Evolutionary conservation across 768 basidiomycete genomes (phyloP).

Genomic region (Piloderma croceum): DNA sequence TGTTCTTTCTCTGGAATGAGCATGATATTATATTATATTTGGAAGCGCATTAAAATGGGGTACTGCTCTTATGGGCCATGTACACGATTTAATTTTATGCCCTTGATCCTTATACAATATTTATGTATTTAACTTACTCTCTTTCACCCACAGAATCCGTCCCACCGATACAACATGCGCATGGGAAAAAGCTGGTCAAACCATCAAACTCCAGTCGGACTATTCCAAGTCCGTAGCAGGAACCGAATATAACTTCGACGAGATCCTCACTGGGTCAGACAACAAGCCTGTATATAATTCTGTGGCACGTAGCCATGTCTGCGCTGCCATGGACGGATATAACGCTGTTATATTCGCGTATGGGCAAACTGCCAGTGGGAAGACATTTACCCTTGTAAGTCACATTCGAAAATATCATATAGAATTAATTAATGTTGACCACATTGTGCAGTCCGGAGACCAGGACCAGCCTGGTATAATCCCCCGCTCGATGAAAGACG

Average conservation of each 20-base stretch:
- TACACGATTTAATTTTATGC: too few species aligned
- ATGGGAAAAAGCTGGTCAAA: conserved; percentile 47
- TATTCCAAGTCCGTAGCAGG: conserved; percentile 42
- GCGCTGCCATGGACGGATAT: conserved; percentile 94
- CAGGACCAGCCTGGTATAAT: conserved; percentile 90
- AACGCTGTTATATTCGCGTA: conserved; percentile 95
- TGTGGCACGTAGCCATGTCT: conserved; percentile 73
- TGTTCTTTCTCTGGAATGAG: not conserved
- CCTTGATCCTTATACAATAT: too few species aligned
- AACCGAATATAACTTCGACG: conserved; percentile 63
- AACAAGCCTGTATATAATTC: conserved; percentile 77
- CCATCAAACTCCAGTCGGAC: conserved; percentile 57
- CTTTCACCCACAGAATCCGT: conserved; percentile 65
- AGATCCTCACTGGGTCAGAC: conserved; percentile 70
- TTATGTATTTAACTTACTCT: conserved; percentile 2
- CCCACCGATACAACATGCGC: conserved; percentile 48
- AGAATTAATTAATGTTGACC: conserved; percentile 29
- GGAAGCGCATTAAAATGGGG: too few species aligned
- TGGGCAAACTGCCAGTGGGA: conserved; percentile 81
- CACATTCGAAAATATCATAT: not conserved
- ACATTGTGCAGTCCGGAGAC: conserved; percentile 67
- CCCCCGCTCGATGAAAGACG: conserved; percentile 86
- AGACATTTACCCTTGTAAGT: conserved; percentile 61
- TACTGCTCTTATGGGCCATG: too few species aligned
- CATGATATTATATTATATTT: not conserved